Conservation (phyloP, 257 asterid genomes). For the Plantago ovata region DNA sequence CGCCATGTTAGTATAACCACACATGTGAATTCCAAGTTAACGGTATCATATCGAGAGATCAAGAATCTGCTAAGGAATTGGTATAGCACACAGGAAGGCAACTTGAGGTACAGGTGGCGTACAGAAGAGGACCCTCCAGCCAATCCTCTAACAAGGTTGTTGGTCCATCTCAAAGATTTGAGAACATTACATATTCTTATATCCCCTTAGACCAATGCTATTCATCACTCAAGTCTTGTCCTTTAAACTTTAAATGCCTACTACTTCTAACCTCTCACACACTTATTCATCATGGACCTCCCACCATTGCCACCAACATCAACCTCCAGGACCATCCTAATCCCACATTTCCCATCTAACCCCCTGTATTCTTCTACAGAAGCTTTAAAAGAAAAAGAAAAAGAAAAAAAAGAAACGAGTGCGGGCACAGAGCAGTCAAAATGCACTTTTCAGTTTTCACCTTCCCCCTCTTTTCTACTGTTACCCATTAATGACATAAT, state of each 20-base stretch:
- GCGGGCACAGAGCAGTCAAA: neutral
- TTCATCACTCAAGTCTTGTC: constrained; percentile 40
- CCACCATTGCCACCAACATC: constrained; percentile 24
- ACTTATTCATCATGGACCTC: constrained; percentile 35
- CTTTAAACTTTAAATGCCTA: constrained; percentile 23
- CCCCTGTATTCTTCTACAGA: constrained; percentile 5
- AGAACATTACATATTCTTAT: constrained; percentile 17
- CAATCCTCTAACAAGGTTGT: constrained; percentile 21
- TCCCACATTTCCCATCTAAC: constrained; percentile 17
- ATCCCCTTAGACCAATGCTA: constrained; percentile 17
- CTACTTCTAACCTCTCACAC: constrained; percentile 15
- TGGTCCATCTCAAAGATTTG: constrained; percentile 31
- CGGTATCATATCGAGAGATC: too few species aligned
- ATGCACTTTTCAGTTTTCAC: neutral
- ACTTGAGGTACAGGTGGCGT: constrained; percentile 40
- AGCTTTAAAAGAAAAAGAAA: neutral
- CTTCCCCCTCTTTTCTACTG: neutral
- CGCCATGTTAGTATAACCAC: too few species aligned
- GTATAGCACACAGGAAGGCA: neutral
- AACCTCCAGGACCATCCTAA: constrained; percentile 21
- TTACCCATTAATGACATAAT: constrained; percentile 16
- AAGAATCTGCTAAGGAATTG: too few species aligned
- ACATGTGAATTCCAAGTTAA: too few species aligned
- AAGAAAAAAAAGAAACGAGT: too few species aligned
- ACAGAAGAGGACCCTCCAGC: constrained; percentile 28